A percentile compares a stretch with the other conserved stretches of the same genome.
phyloP scores from a whole-genome alignment of 2,329 filamentous ascomycete species.

The Diaporthe caulivora region DNA sequence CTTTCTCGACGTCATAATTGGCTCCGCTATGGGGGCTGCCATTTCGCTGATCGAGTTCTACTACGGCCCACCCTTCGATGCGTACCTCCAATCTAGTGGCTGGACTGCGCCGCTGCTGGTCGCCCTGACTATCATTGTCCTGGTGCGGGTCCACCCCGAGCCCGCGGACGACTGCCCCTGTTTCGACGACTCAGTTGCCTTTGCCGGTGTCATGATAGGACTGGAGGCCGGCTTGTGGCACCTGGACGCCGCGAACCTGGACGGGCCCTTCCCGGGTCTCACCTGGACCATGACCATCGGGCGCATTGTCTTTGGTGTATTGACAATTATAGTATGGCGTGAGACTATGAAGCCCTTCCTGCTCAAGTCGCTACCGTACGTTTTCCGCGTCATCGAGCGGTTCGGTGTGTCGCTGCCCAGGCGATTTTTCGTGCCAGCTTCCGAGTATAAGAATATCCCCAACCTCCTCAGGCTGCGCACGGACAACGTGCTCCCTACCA shows the following conservation, averaged over 20 bases:
- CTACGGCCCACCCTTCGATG: slow-evolving; percentile 73
- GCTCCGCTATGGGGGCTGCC: slow-evolving; percentile 79
- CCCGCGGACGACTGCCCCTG: slow-evolving; percentile 97
- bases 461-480: slow-evolving; percentile 73
- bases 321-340: slow-evolving; percentile 90
- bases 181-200: slow-evolving; percentile 95
- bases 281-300: slow-evolving; percentile 73
- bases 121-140: slow-evolving; percentile 75
- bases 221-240: slow-evolving; percentile 88
- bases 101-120: slow-evolving; percentile 75
- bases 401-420: slow-evolving; percentile 84
- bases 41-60: slow-evolving; percentile 72
- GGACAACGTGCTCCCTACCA: slow-evolving; percentile 90
- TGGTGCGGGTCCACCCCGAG: slow-evolving; percentile 93
- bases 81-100: slow-evolving; percentile 75
- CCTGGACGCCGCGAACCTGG: slow-evolving; percentile 69
- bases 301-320: slow-evolving; percentile 83
- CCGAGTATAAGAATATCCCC: slow-evolving; percentile 89
- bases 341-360: slow-evolving; percentile 88
- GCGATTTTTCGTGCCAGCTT: slow-evolving; percentile 91
- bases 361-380: slow-evolving; percentile 81
- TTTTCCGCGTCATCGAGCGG: slow-evolving; percentile 88
- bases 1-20: slow-evolving; percentile 89
- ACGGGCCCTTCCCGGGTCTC: slow-evolving; percentile 60
- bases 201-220: slow-evolving; percentile 90